These are phyloP conservation scores for Candida sp. DNA, from an alignment of 1,139 yeast genomes.

Conservation along the genomic window DNA sequence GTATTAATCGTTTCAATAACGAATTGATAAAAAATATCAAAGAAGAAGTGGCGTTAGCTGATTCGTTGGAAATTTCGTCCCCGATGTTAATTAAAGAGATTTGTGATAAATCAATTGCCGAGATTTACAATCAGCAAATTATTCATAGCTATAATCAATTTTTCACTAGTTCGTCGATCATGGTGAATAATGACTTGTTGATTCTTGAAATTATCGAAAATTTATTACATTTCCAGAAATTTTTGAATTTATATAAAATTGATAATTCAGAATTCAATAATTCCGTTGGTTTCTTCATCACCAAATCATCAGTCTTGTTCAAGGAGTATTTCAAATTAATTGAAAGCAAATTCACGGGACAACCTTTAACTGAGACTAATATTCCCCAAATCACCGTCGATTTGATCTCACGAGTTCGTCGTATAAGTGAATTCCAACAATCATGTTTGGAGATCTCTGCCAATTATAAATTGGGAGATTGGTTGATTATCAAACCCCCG, in stretches of 20 bases:
- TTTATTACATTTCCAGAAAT: conserved; percentile 19
- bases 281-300: conserved; percentile 15
- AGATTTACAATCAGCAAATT: conserved; percentile 15
- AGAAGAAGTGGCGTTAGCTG: conserved; percentile 43
- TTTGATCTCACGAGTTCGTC: conserved; percentile 56
- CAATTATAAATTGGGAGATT: conserved; percentile 54
- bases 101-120: conserved; percentile 19
- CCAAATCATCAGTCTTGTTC: conserved; percentile 38
- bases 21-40: conserved; percentile 48
- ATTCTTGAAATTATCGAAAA: conserved; percentile 45
- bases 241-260: conserved; percentile 10
- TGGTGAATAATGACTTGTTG: conserved; percentile 27
- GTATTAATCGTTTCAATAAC: conserved; percentile 52
- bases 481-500: conserved; percentile 61
- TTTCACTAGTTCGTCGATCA: conserved; percentile 6
- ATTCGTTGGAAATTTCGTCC: conserved; percentile 16
- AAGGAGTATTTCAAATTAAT: conserved; percentile 55
- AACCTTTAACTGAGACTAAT: conserved; percentile 50
- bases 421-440: conserved; percentile 58
- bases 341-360: conserved; percentile 41
- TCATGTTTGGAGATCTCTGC: conserved; percentile 53
- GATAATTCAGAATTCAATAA: conserved; percentile 12
- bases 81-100: conserved; percentile 17
- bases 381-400: conserved; percentile 72
- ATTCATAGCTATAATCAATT: conserved; percentile 12